Evolutionary conservation across 1,284 basidiomycete genomes (phyloP).

Genomic region (Puccinia triticina): DNA sequence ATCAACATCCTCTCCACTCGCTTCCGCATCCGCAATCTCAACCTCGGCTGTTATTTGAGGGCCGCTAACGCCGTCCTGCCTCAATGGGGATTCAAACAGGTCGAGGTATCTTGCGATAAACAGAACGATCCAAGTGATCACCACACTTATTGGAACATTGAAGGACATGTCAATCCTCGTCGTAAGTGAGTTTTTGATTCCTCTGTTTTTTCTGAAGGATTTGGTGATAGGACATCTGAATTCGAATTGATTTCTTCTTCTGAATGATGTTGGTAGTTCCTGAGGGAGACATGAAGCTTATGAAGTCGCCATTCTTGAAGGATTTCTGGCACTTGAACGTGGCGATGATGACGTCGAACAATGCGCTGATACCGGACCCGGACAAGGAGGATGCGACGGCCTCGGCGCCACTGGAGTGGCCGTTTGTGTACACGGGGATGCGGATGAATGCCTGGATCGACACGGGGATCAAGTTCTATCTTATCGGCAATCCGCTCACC

Average conservation of each 20-base stretch:
- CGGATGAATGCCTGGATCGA: slow-evolving; percentile 98
- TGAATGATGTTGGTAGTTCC: slow-evolving; percentile 68
- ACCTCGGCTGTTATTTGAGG: slow-evolving; percentile 81
- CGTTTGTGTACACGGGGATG: slow-evolving; percentile 80
- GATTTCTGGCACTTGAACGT: slow-evolving; percentile 99
- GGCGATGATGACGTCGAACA: slow-evolving; percentile 99
- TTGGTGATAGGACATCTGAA: slow-evolving; percentile 22
- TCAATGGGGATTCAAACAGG: slow-evolving; percentile 99
- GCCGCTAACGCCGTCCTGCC: slow-evolving; percentile 87
- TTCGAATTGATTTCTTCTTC: neutral
- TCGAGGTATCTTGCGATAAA: slow-evolving; percentile 91
- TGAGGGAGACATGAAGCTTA: slow-evolving; percentile 76
- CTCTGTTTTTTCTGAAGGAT: slow-evolving; percentile 18
- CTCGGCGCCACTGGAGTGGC: slow-evolving; percentile 90
- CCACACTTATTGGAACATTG: slow-evolving; percentile 97
- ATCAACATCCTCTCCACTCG: slow-evolving; percentile 90
- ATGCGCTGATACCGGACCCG: slow-evolving; percentile 91
- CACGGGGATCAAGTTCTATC: slow-evolving; percentile 83
- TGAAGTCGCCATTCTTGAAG: slow-evolving; percentile 86
- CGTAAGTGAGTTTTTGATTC: slow-evolving; percentile 65
- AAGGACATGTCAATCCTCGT: slow-evolving; percentile 91
- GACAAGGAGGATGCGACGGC: slow-evolving; percentile 98
- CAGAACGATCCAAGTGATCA: slow-evolving; percentile 79
- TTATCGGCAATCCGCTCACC: slow-evolving; percentile 86
- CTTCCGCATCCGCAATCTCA: slow-evolving; percentile 78